Base-by-base conservation (phyloP, 148 eudicot genomes). In the Cornus kousa region DNA sequence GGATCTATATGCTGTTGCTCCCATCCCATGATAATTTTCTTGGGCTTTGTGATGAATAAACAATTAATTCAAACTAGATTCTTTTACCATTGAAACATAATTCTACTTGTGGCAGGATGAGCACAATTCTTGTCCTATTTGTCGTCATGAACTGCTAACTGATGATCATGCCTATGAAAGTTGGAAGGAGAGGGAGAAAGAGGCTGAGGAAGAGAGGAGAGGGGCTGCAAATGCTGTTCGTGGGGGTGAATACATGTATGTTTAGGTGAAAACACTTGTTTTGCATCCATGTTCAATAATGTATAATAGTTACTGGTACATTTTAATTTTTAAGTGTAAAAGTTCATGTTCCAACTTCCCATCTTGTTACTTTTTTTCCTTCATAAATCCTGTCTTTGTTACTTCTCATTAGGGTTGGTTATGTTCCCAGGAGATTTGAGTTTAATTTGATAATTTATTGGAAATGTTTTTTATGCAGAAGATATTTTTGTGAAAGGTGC, bases 201-300 rank as follows among this genome's bases (percentile, higher is more conserved):
- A 96, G 83, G 93, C 93, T 1, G 99, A 92, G 79, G 99, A 96
- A 77, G 99, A 96, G 77, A 86, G 97, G 73, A 88, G 89, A 78
- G 99, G 99, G 35, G 99, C 99, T 80, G 98, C 97, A n/a, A 94
- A 94, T 78, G 99, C 99, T 68, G 83, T 96, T 74, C 97, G 91
- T 73, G 99, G 87, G 32, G 99, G 99, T 43, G 98, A 96, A 80
- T 92, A 92, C 78, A 96, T 96, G 99, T 96, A 94, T 74, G 93
- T 96, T 76, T 96, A 81, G 83, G 69, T 19, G 39, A 65, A 33
- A 13, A 7, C 3, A 24, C 33, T 32, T 32, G n/a, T 33, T 68
- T 13, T 62, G 66, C 2, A 20, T n/a, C 19, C 9, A n/a, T 62
- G 20, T 5, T 62, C 23, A 20, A 62, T 62, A n/a, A 19, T 20